phyloP scores from a whole-genome alignment of 2,329 filamentous ascomycete species.

The Sporothrix euskadiensis region DNA sequence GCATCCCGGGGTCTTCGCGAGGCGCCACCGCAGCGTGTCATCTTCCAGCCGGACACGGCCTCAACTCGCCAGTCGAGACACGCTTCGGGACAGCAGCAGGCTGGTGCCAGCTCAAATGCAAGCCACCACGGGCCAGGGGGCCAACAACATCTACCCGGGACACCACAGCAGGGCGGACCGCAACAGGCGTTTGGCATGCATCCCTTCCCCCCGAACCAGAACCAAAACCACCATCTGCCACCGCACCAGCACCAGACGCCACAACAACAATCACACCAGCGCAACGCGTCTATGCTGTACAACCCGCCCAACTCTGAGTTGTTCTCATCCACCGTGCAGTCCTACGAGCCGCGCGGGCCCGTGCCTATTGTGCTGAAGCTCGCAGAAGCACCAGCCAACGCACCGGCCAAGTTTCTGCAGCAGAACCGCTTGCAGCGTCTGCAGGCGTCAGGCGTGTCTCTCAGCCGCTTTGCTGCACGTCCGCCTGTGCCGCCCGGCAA shows the following conservation, averaged over 20 bases:
- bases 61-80: constrained; percentile 65
- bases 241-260: constrained; percentile 24
- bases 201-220: constrained; percentile 19
- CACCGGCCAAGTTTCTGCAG: constrained; percentile 66
- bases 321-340: constrained; percentile 61
- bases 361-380: constrained; percentile 67
- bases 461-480: constrained; percentile 53
- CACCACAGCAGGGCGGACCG: constrained; percentile 36
- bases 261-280: constrained; percentile 36
- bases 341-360: constrained; percentile 66
- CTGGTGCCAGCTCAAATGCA: constrained; percentile 34
- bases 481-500: constrained; percentile 57
- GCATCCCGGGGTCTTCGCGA: constrained; percentile 70
- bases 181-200: constrained; percentile 29
- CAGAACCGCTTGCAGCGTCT: constrained; percentile 51
- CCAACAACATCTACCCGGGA: constrained; percentile 25
- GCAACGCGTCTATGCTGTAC: constrained; percentile 50
- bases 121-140: constrained; percentile 32
- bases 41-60: constrained; percentile 79
- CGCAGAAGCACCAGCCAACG: constrained; percentile 73
- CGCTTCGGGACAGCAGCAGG: constrained; percentile 50
- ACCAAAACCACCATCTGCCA: constrained; percentile 1
- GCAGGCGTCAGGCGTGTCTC: constrained; percentile 46
- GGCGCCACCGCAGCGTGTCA: constrained; percentile 78
- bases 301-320: constrained; percentile 58